Percentiles rank a stretch among this genome's conserved stretches.
Conservation (phyloP, 352 stramenopile genomes). For the Vaucheria bursata region DNA sequence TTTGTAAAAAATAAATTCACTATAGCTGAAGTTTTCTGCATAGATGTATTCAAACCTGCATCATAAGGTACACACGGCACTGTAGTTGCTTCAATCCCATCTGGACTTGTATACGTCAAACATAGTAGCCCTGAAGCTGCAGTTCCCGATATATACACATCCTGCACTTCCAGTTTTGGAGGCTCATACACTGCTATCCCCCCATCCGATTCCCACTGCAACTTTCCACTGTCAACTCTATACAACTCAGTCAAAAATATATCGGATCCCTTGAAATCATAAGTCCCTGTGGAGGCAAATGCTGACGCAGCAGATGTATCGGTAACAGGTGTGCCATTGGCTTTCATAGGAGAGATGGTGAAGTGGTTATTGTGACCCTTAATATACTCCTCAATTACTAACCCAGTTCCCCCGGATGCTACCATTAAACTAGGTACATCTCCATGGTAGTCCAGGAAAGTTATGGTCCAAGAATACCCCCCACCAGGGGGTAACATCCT, state of each 20-base stretch:
- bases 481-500: constrained; percentile 13
- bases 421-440: constrained; percentile 64
- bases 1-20: too few species aligned
- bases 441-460: constrained; percentile 73
- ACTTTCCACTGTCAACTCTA: constrained; percentile 62
- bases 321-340: constrained; percentile 72
- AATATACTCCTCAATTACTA: constrained; percentile 29
- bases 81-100: background rate
- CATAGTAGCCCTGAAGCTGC: background rate
- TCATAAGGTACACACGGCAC: background rate
- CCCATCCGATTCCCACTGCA: constrained; percentile 76
- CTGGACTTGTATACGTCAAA: background rate
- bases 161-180: constrained; percentile 76
- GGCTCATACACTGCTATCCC: constrained; percentile 79
- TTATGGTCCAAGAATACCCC: constrained; percentile 73
- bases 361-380: constrained; percentile 88
- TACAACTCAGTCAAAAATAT: constrained; percentile 91
- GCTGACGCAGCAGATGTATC: constrained; percentile 64
- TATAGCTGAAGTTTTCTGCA: too few species aligned
- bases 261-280: constrained; percentile 62
- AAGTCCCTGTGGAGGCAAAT: constrained; percentile 56
- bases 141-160: constrained; percentile 47
- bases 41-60: too few species aligned
- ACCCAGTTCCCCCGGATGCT: constrained; percentile 46
- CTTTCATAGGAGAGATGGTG: constrained; percentile 81